A percentile compares a stretch with the other conserved stretches of the same genome.
These are phyloP conservation scores for Novakomyces olei DNA, from an alignment of 805 yeast genomes.

Conservation along the genomic window DNA sequence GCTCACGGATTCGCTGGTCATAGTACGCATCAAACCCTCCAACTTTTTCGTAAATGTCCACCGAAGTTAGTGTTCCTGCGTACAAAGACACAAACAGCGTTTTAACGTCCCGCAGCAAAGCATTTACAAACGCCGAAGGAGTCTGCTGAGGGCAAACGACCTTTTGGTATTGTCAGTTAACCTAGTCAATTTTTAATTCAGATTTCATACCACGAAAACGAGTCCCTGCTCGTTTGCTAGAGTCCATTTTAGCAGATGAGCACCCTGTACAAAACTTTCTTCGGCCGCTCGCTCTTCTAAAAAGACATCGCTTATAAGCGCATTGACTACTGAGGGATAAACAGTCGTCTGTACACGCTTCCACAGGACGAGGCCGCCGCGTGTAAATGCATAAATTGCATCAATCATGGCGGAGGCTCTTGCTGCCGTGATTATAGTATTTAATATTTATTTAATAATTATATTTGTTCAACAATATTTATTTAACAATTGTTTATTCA, in stretches of 20 bases:
- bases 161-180: neutral
- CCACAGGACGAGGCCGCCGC: conserved; percentile 33
- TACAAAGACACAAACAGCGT: conserved; percentile 14
- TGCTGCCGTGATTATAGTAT: too few relatives aligned
- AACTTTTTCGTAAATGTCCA: conserved; percentile 15
- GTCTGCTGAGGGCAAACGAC: neutral
- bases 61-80: conserved; percentile 5
- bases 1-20: conserved; percentile 12
- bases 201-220: conserved; percentile 15
- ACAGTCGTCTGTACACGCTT: conserved; percentile 15
- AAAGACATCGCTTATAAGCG: conserved; percentile 28
- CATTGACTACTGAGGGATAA: conserved; percentile 22
- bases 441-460: too few relatives aligned
- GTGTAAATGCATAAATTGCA: conserved; percentile 27
- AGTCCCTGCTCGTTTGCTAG: conserved; percentile 23
- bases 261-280: conserved; percentile 3
- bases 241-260: conserved; percentile 21
- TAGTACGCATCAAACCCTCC: conserved; percentile 14
- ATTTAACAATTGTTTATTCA: too few relatives aligned
- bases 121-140: conserved; percentile 14
- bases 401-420: conserved; percentile 26
- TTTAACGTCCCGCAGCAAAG: conserved; percentile 14
- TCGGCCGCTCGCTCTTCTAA: conserved; percentile 15
- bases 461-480: too few relatives aligned
- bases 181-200: too few relatives aligned